phyloP scores from a whole-genome alignment of 148 eudicot genomes.

The Chenopodium suecicum region DNA sequence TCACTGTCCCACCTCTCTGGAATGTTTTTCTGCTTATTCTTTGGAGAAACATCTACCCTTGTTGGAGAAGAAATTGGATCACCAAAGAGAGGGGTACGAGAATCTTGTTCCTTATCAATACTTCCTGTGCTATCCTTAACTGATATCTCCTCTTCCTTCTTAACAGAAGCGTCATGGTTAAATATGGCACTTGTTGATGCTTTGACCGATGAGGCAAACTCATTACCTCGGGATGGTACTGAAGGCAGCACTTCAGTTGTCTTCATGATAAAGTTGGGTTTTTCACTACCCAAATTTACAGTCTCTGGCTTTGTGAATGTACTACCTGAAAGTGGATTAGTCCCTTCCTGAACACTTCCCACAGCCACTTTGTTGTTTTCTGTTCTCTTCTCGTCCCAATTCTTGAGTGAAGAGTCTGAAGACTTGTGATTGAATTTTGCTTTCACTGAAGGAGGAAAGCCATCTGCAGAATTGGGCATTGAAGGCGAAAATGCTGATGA shows the following conservation, averaged over 20 bases:
- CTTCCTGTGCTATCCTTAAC: not conserved
- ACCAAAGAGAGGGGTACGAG: not conserved
- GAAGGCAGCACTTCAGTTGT: slow-evolving; percentile 13
- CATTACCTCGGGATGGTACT: not conserved
- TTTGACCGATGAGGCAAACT: slow-evolving; percentile 2
- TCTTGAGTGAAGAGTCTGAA: slow-evolving; percentile 4
- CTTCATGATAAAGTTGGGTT: not conserved
- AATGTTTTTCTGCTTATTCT: slow-evolving; percentile 20
- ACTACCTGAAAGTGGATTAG: slow-evolving; percentile 1
- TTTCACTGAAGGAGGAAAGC: not conserved
- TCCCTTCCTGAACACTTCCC: slow-evolving; percentile 5
- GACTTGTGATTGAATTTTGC: not conserved
- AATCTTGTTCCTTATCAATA: not conserved
- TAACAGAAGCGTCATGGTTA: not conserved
- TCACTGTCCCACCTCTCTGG: slow-evolving; percentile 34
- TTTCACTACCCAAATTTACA: not conserved
- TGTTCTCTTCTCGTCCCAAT: not conserved
- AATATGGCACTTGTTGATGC: not conserved
- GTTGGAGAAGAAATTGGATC: slow-evolving; percentile 1
- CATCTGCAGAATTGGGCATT: not conserved
- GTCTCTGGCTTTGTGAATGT: not conserved
- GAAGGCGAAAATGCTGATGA: slow-evolving; percentile 2
- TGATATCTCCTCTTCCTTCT: slow-evolving; percentile 15
- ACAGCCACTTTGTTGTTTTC: slow-evolving; percentile 1
- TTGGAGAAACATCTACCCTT: not conserved